phyloP scores from a whole-genome alignment of 345 rosid species.

The Arabidopsis thaliana region DNA sequence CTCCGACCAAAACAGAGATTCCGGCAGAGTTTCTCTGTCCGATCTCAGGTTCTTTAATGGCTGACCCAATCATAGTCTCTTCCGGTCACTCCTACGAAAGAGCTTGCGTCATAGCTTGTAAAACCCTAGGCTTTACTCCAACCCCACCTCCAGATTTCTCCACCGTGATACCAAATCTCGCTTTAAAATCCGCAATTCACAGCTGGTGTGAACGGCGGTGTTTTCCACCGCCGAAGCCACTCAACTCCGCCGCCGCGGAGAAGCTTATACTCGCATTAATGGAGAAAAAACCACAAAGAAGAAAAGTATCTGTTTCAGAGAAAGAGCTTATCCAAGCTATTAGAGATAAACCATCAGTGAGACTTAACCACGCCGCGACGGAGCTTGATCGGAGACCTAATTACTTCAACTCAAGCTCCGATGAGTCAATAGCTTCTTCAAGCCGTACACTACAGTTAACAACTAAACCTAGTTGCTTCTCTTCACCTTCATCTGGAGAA shows the following conservation, averaged over 20 bases:
- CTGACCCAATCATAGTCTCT: constrained; percentile 84
- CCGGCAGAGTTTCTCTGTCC: constrained; percentile 81
- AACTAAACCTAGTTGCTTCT: constrained; percentile 67
- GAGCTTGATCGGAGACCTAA: constrained; percentile 52
- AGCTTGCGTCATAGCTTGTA: constrained; percentile 67
- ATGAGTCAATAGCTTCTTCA: constrained; percentile 48
- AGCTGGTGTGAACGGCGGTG: constrained; percentile 63
- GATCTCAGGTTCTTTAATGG: constrained; percentile 73
- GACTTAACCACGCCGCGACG: constrained; percentile 51
- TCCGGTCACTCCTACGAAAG: constrained; percentile 93
- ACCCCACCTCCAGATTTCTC: constrained; percentile 70
- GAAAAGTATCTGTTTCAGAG: constrained; percentile 37
- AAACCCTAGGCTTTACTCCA: constrained; percentile 59
- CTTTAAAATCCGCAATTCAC: constrained; percentile 73
- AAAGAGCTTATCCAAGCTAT: constrained; percentile 48
- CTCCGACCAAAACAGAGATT: constrained; percentile 32
- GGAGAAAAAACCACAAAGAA: constrained; percentile 28
- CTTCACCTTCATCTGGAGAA: constrained; percentile 70
- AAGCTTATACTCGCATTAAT: constrained; percentile 52
- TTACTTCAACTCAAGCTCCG: constrained; percentile 58
- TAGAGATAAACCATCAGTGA: constrained; percentile 48
- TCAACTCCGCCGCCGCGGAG: constrained; percentile 57
- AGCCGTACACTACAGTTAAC: constrained; percentile 56
- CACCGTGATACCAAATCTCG: constrained; percentile 76
- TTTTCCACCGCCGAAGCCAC: constrained; percentile 57